Percentiles rank a stretch among this genome's conserved stretches.
phyloP scores from a whole-genome alignment of 163 green algal genomes.

The Chloroidium sp. region DNA sequence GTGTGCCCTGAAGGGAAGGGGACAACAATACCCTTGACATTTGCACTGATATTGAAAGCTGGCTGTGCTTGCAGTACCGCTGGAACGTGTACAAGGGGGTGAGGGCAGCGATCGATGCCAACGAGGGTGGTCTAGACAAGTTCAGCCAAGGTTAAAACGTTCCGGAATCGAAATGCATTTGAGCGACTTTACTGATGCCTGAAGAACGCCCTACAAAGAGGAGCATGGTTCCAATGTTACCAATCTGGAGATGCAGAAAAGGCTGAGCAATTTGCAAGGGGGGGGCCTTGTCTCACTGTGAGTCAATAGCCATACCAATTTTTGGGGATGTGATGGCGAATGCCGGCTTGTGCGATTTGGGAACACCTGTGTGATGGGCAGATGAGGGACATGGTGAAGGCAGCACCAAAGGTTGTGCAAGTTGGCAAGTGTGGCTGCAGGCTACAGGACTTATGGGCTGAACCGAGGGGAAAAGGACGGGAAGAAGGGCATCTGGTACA shows the following conservation, averaged over 20 bases:
- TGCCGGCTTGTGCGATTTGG: background rate
- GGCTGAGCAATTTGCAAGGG: too few species aligned
- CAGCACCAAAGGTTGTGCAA: too few species aligned
- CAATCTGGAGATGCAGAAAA: too few species aligned
- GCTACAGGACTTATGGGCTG: constrained; percentile 93
- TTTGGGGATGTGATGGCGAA: too few species aligned
- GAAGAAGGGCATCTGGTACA: constrained; percentile 82
- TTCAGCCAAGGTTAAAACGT: constrained; percentile 73
- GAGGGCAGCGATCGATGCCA: constrained; percentile 76
- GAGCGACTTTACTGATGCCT: too few species aligned
- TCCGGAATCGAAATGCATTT: background rate
- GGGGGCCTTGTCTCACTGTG: too few species aligned
- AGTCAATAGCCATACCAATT: too few species aligned
- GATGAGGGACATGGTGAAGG: too few species aligned
- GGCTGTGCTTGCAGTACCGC: constrained; percentile 63
- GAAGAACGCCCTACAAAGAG: too few species aligned
- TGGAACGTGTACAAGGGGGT: constrained; percentile 87
- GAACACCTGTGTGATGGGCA: background rate
- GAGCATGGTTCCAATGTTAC: too few species aligned
- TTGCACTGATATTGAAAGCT: background rate
- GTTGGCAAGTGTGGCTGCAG: constrained; percentile 21
- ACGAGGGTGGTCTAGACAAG: constrained; percentile 94
- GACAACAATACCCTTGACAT: too few species aligned
- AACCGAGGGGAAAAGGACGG: constrained; percentile 81
- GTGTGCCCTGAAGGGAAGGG: too few species aligned